Evolutionary conservation across 352 stramenopile species (phyloP).

Genomic region (Pythium pectinolyticum): DNA sequence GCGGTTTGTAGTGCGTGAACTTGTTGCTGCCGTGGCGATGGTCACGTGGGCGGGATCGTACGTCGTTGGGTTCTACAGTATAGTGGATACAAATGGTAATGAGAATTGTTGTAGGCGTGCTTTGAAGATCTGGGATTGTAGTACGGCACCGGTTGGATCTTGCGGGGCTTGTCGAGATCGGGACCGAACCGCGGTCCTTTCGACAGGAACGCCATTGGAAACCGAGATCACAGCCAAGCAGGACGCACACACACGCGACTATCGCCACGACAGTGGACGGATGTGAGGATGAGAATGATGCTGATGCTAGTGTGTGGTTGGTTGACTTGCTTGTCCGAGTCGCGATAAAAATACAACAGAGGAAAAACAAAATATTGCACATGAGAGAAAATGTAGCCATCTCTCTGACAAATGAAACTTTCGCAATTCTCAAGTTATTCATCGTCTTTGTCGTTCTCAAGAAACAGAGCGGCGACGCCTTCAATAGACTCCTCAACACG

Average conservation of each 20-base stretch:
- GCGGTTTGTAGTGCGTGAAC: slow-evolving; percentile 11
- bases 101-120: neutral
- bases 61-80: slow-evolving; percentile 42
- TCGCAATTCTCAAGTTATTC: too few species aligned
- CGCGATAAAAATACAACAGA: slow-evolving; percentile 10
- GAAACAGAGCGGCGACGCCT: neutral
- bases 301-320: neutral
- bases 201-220: slow-evolving; percentile 52
- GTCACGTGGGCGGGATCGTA: slow-evolving; percentile 33
- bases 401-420: too few species aligned
- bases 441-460: neutral
- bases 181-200: slow-evolving; percentile 49
- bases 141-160: slow-evolving; percentile 42
- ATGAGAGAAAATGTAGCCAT: too few species aligned
- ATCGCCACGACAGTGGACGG: neutral
- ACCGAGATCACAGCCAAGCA: neutral
- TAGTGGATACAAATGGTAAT: neutral
- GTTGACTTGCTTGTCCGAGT: neutral
- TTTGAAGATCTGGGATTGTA: too few species aligned
- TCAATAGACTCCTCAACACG: neutral
- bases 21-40: slow-evolving; percentile 17
- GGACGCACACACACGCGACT: too few species aligned
- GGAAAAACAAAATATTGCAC: too few species aligned
- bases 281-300: neutral
- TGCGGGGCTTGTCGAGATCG: slow-evolving; percentile 36